phyloP scores from a whole-genome alignment of 306 rosid species.

The Gastrolobium bilobum region DNA sequence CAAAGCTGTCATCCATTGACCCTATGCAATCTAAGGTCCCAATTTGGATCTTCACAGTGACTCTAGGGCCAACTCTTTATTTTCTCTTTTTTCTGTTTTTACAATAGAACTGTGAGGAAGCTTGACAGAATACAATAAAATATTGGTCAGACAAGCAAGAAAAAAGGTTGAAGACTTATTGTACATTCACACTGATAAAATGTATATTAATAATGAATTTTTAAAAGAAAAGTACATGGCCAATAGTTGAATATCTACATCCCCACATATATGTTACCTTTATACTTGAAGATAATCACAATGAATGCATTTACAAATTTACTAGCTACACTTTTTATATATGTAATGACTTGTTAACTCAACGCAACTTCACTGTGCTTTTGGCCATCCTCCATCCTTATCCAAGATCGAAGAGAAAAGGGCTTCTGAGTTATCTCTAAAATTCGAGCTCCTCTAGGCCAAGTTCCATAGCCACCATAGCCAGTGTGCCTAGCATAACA shows the following conservation, averaged over 20 bases:
- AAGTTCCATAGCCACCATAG: slow-evolving; percentile 80
- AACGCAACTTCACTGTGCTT: slow-evolving; percentile 68
- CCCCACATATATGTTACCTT: not conserved
- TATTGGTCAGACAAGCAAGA: slow-evolving; percentile 19
- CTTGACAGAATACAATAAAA: slow-evolving; percentile 11
- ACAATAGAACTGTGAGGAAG: not conserved
- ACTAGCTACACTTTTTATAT: not conserved
- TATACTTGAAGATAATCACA: slow-evolving; percentile 10
- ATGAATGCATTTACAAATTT: not conserved
- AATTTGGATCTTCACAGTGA: no score
- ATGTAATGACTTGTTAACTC: slow-evolving; percentile 27
- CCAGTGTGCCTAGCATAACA: slow-evolving; percentile 90
- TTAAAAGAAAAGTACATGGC: not conserved
- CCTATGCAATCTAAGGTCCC: no score
- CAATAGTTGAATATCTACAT: not conserved
- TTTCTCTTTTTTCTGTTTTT: no score
- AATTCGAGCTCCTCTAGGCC: slow-evolving; percentile 80
- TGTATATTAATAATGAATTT: not conserved
- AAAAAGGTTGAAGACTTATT: not conserved
- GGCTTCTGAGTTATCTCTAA: slow-evolving; percentile 67
- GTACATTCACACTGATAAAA: not conserved
- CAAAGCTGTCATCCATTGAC: no score
- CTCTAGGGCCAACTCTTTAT: no score
- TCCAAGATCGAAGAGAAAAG: slow-evolving; percentile 77
- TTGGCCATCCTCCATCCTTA: slow-evolving; percentile 78